phyloP scores from a whole-genome alignment of 2,329 filamentous ascomycete species.

The Neofusicoccum ribis region DNA sequence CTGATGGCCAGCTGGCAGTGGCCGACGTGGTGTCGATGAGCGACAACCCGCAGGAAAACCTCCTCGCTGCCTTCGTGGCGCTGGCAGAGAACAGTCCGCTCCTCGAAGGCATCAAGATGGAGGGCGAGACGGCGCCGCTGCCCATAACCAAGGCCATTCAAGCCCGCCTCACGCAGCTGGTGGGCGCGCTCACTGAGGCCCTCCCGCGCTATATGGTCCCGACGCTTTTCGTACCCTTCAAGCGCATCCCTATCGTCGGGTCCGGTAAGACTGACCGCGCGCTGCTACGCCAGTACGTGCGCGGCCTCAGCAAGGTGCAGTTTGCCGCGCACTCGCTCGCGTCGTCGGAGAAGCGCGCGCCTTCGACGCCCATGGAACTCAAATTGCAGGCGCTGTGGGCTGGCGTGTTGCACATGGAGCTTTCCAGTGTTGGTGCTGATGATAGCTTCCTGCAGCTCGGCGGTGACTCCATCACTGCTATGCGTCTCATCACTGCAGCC shows the following conservation, averaged over 20 bases:
- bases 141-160: not conserved
- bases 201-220: conserved; percentile 42
- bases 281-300: conserved; percentile 22
- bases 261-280: conserved; percentile 38
- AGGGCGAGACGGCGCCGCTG: not conserved
- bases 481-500: conserved; percentile 25
- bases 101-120: not conserved
- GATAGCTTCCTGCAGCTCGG: conserved; percentile 32
- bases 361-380: not conserved
- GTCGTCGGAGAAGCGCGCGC: not conserved
- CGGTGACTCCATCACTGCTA: conserved; percentile 38
- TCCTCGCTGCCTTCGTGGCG: not conserved
- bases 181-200: conserved; percentile 17
- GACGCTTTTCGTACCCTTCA: conserved; percentile 39
- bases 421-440: not conserved
- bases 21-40: not conserved
- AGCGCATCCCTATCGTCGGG: conserved; percentile 35
- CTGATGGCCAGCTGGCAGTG: too few species aligned
- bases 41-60: not conserved
- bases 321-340: not conserved
- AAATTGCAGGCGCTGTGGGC: not conserved
- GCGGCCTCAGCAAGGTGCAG: conserved; percentile 30
- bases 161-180: conserved; percentile 15
- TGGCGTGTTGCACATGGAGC: not conserved
- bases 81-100: not conserved